These are phyloP conservation scores for Paspalum vaginatum DNA, from an alignment of 176 grass and related monocot genomes.

Conservation along the genomic window DNA sequence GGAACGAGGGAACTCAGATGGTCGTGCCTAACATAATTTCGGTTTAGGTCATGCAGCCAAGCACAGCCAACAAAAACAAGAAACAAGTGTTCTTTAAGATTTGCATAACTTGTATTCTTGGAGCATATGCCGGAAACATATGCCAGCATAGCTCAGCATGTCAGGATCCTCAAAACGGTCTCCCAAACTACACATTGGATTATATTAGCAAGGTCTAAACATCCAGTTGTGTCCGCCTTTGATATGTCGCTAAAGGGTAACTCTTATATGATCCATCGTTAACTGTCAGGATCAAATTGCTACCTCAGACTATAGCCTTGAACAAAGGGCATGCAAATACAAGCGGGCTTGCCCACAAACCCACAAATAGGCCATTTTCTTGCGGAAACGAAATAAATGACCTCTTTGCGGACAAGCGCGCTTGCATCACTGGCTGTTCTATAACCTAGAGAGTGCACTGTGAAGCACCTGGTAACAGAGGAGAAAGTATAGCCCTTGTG, in stretches of 20 bases:
- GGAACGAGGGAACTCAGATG: too few species aligned
- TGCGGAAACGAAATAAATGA: too few species aligned
- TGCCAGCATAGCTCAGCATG: background rate
- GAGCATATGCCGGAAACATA: background rate
- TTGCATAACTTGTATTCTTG: background rate
- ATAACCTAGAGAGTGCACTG: slow-evolving; percentile 15
- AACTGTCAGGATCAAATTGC: slow-evolving; percentile 9
- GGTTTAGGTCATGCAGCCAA: too few species aligned
- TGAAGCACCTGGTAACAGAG: slow-evolving; percentile 12
- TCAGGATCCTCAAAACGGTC: background rate
- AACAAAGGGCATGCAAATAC: background rate
- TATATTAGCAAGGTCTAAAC: background rate
- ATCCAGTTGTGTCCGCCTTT: background rate
- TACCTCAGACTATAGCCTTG: background rate
- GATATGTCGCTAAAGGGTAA: background rate
- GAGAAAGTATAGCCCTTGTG: slow-evolving; percentile 8
- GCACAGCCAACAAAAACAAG: background rate
- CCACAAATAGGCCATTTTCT: too few species aligned
- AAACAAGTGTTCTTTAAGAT: background rate
- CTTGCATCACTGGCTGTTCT: background rate
- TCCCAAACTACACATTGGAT: background rate
- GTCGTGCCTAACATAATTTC: too few species aligned
- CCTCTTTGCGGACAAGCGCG: too few species aligned
- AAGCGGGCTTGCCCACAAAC: background rate
- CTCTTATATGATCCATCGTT: background rate